Conservation (phyloP, 108 stramenopile genomes). For the Cyclostephanos invisitatus region DNA sequence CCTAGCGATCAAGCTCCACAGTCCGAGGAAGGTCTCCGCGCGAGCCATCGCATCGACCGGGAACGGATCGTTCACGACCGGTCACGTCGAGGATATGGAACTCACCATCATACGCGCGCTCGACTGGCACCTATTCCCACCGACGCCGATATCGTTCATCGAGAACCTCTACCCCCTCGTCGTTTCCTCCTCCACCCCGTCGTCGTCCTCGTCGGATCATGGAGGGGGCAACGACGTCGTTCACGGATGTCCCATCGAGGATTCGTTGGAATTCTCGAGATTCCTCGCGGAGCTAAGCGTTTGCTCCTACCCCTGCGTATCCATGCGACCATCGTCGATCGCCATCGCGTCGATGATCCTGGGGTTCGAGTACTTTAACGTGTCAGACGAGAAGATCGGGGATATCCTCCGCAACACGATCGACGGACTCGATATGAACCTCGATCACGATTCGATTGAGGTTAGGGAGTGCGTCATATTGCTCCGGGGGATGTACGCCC, state of each 20-base stretch:
- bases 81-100: constrained; percentile 34
- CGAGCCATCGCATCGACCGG: constrained; percentile 30
- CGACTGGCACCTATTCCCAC: constrained; percentile 34
- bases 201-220: neutral
- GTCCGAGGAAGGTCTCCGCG: constrained; percentile 23
- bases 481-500: constrained; percentile 19
- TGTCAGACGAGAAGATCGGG: neutral
- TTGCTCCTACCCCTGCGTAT: constrained; percentile 31
- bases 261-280: constrained; percentile 29
- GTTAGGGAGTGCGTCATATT: constrained; percentile 11
- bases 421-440: neutral
- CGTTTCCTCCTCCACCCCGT: neutral
- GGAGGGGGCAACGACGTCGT: too few species aligned
- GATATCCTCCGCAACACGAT: neutral
- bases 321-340: constrained; percentile 26
- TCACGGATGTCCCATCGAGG: neutral
- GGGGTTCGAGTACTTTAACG: constrained; percentile 23
- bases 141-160: constrained; percentile 28
- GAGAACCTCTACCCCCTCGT: constrained; percentile 38
- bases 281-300: constrained; percentile 41
- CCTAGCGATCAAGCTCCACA: constrained; percentile 38
- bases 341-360: constrained; percentile 35
- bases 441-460: constrained; percentile 13
- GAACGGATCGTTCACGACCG: constrained; percentile 13
- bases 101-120: constrained; percentile 22